Evolutionary conservation across 2,329 filamentous ascomycete species (phyloP), one percentile per base, ranked within the genome.

Genomic region (Paracoccidioides lutzii): DNA sequence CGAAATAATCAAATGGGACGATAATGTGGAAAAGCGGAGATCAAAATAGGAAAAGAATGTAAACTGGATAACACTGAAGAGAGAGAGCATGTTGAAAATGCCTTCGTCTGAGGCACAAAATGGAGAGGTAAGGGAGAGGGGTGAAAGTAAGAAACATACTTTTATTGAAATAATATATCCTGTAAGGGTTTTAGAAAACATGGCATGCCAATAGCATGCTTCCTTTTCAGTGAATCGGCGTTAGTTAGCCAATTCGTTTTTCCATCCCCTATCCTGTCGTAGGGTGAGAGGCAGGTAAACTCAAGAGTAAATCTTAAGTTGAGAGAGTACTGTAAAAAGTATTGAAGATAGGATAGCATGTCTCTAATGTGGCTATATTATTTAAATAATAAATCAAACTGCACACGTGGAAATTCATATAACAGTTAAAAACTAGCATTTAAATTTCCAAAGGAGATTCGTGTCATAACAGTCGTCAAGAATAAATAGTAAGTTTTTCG

Each of bases 381-480:
- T 44, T 44, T 44, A 44, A 44, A 43, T 6, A 10, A 44, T 28
- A 28, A 22, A 28, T 7, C n/a, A 14, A 15, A 12, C 15, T 9
- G 28, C 15, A 44, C 15, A 44, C 5, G 28, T 22, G 2, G 14
- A 15, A 14, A 5, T 15, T 14, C 41, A 8, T 37, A 45, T 28
- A 15, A 52, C 43, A 44, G 52, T 50, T 54, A 48, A 52, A 42
- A 52, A 53, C 22, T 45, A 57, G 46, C 32, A 53, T 42, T 55
- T 45, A 33, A 46, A 51, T n/a, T 45, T 46, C 35, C 30, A 33
- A 57, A 62, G 50, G 59, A 62, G 54, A 62, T 61, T 62, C 60
- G 60, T 61, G 52, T 60, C 60, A 61, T 62, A 55, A 60, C 59
- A 55, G 60, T 62, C 60, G 56, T 62, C 58, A 61, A 38, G 41